Evolutionary conservation across 1,284 basidiomycete species (phyloP), one percentile per base, ranked within the genome.

Genomic region (Tilletia setariae): DNA sequence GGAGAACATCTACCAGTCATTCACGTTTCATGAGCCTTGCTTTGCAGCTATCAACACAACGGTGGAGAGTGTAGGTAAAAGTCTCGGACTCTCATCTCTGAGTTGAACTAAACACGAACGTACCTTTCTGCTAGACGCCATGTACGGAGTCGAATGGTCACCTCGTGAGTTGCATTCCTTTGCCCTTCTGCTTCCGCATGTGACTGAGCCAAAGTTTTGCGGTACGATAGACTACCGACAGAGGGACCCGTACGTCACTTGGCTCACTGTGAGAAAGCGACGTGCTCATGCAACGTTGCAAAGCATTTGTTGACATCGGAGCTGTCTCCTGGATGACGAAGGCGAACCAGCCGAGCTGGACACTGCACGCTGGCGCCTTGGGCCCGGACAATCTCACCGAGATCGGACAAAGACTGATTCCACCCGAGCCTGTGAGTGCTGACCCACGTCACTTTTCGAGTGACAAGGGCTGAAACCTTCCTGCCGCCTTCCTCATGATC

Each of bases 301-400:
- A 19, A 19, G 9, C 43, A 19, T 44, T 9, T 9, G 43, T 44
- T 44, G 43, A 44, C 19, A 19, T 9, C 9, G 43, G 9, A 44
- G 43, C 11, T 44, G 9, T 44, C 19, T 9, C 43, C 43, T 19
- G 19, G 43, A 44, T 44, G 43, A n/a, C n/a, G n/a, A n/a, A n/a
- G n/a, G n/a, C n/a, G n/a, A n/a, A n/a, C n/a, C n/a, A 63, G 16
- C 28, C 28, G 1, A 21, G 9, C 30, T 63, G 61, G 61, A 40
- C 13, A 7, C 16, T 63, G 13, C 11, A 35, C 16, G 61, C 61
- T 13, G 23, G 23, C 9, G 61, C 61, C 7, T n/a, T 63, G 6
- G 61, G 61, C 2, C 61, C 61, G 16, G 32, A 63, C 40, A 40
- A 40, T 6, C 13, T 40, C 32, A 63, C 61, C 30, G 61, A 63